Percentiles rank a stretch among this genome's conserved stretches.
phyloP scores from a whole-genome alignment of 768 basidiomycete species.

The Tylopilus sp. region DNA sequence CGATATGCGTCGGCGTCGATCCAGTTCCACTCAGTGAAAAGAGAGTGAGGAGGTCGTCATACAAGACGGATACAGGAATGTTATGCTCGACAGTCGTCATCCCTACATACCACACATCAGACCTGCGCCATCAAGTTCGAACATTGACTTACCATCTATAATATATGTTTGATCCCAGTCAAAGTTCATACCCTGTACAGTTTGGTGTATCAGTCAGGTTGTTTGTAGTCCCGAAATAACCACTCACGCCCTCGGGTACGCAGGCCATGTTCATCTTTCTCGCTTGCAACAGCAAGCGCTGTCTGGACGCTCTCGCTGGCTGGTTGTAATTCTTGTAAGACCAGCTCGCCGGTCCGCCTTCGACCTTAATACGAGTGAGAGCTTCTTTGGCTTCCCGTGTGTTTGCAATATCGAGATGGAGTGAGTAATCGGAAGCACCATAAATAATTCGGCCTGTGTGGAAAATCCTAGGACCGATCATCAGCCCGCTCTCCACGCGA shows the following conservation, averaged over 20 bases:
- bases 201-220: background rate
- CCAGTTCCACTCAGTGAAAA: slow-evolving; percentile 68
- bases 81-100: slow-evolving; percentile 79
- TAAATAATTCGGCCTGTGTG: slow-evolving; percentile 62
- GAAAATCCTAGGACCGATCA: slow-evolving; percentile 70
- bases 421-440: slow-evolving; percentile 44
- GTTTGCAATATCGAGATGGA: slow-evolving; percentile 63
- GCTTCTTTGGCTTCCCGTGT: slow-evolving; percentile 62
- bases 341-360: slow-evolving; percentile 65
- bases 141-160: slow-evolving; percentile 53
- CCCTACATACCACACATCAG: slow-evolving; percentile 35
- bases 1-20: slow-evolving; percentile 70
- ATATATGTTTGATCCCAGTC: slow-evolving; percentile 82
- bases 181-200: slow-evolving; percentile 59
- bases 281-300: slow-evolving; percentile 59
- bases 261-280: slow-evolving; percentile 64
- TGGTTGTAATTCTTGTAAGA: slow-evolving; percentile 80
- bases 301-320: slow-evolving; percentile 65
- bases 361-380: slow-evolving; percentile 63
- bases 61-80: slow-evolving; percentile 60
- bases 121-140: background rate
- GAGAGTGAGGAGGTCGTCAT: slow-evolving; percentile 62
- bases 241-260: slow-evolving; percentile 62
- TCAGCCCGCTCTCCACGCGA: slow-evolving; percentile 63
- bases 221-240: background rate